Conservation (phyloP, 768 basidiomycete genomes). For the Russula olivacea region DNA sequence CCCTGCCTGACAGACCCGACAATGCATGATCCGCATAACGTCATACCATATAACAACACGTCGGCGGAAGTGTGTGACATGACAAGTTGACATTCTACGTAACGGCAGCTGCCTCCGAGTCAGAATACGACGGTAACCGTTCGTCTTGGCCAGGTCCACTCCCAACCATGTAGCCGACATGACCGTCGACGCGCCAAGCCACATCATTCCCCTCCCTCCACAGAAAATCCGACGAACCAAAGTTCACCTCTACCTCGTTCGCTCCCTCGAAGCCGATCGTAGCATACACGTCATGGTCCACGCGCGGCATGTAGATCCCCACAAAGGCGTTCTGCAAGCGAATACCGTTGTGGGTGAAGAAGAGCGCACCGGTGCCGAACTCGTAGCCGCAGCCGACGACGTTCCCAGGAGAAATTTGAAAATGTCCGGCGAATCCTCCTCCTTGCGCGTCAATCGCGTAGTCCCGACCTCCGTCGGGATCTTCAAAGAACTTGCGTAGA, state of each 20-base stretch:
- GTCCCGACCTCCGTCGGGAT: constrained; percentile 57
- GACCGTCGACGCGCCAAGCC: constrained; percentile 58
- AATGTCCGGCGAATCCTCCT: constrained; percentile 18
- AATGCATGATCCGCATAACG: no score
- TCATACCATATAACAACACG: no score
- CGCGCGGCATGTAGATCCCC: constrained; percentile 52
- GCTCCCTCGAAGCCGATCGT: constrained; percentile 54
- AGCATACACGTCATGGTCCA: constrained; percentile 53
- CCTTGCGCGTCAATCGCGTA: constrained; percentile 32
- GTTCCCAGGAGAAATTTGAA: constrained; percentile 41
- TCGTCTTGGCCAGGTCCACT: constrained; percentile 36
- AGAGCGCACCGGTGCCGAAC: constrained; percentile 45
- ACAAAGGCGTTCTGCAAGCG: constrained; percentile 52
- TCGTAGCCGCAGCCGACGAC: constrained; percentile 61
- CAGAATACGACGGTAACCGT: constrained; percentile 33
- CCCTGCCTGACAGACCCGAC: no score
- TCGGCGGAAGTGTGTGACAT: no score
- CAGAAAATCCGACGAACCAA: constrained; percentile 51
- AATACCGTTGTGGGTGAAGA: constrained; percentile 60
- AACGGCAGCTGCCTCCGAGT: background rate
- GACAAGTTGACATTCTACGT: background rate
- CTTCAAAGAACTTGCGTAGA: constrained; percentile 67
- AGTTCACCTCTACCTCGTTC: constrained; percentile 56
- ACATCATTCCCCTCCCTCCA: constrained; percentile 64
- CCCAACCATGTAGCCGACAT: constrained; percentile 45